Evolutionary conservation across 2,329 filamentous ascomycete species (phyloP), one percentile per base, ranked within the genome.

Genomic region (Hypomyces rosellus): DNA sequence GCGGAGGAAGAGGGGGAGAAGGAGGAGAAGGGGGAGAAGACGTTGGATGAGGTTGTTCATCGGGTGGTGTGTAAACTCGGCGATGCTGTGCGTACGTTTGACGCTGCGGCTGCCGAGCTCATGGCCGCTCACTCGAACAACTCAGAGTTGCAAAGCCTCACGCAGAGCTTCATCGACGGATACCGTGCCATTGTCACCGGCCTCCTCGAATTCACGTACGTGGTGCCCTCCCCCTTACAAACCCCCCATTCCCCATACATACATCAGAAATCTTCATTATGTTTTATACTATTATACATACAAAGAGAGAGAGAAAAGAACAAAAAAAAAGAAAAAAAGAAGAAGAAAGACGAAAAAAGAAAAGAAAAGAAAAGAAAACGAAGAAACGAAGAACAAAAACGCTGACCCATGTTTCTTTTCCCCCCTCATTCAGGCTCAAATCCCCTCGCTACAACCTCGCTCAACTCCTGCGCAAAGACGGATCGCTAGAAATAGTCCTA

Each of bases 191-290:
- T 66, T 45, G 61, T 63, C 11, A 67, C 61, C 1, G 67, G 66
- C 12, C 61, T 59, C 9, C 52, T 69, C 2, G 55, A 63, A 42
- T 69, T 67, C 54, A 65, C 63, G 66, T 68, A 48, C 44, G 66
- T n/a, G n/a, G n/a, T n/a, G n/a, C n/a, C n/a, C n/a, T n/a, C n/a
- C n/a, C n/a, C n/a, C 25, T 30, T 8, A 30, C 6, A 30, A 30
- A 25, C 4, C 4, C 4, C 7, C 22, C 25, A 30, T 8, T 30
- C 43, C 16, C 30, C 8, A 12, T 45, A 34, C 30, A 20, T 41
- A 18, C 39, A 38, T n/a, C 7, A n/a, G 39, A 20, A 42, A 18
- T 42, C 33, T 42, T 2, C 30, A 42, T 41, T 41, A 22, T 39
- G 15, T 43, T 30, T 8, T 30, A 30, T 30, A 30, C 6, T 30